Evolutionary conservation across 192 early-diverging fungal genomes (phyloP), one percentile per base, ranked within the genome.

Genomic region (Gigaspora rosea): DNA sequence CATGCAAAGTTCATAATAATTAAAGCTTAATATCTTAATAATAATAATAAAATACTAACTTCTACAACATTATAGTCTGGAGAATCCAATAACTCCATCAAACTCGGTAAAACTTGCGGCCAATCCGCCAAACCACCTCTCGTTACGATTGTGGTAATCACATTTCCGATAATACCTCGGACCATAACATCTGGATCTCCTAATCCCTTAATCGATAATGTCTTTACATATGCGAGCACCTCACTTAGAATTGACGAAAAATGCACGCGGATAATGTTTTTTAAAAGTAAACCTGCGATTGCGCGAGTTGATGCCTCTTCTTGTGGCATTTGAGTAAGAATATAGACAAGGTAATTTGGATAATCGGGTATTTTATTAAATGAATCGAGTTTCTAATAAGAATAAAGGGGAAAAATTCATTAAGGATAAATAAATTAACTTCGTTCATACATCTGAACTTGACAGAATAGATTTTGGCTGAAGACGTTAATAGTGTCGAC

Each of bases 281-380:
- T 92, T 79, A 92, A 86, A 76, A 91, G 85, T 78, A 94, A 86
- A 20, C 96, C 96, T 12, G 96, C 97, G 41, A 95, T 91, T 7
- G 90, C 86, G 57, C 97, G 92, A 54, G 91, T 89, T 16, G 90
- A 80, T 41, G 85, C 81, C 71, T 87, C 80, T 79, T 92, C 87
- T 54, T 91, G 85, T 63, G 88, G 85, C 82, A 95, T 84, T 72
- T 86, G 80, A 2, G 95, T 91, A 76, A 98, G 86, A 75, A 98
- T 92, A 78, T 92, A 94, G 68, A 92, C 89, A 48, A 98, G 88
- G 86, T 97, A 97, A 81, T 91, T 94, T 82, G 92, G 90, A 88
- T 94, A 98, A 81, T 96, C 94, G 8, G 94, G 91, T 16, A 95
- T 89, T 75, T 87, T 78, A 80, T 91, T 90, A 80, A 94, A 91